Conservation (phyloP, 805 yeast species). For the Scheffersomyces spartinae region DNA sequence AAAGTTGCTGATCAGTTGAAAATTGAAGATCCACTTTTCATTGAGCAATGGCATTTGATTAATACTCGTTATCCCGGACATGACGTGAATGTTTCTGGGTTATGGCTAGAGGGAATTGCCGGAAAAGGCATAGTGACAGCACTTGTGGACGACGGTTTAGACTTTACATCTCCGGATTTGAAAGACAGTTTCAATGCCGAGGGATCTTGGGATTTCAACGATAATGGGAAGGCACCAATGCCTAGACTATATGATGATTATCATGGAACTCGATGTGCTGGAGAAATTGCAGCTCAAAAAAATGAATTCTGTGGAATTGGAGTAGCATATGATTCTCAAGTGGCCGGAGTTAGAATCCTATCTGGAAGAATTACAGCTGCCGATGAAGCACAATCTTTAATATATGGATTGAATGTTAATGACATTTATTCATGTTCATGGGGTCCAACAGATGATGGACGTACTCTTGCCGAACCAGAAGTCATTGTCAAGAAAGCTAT, state of each 20-base stretch:
- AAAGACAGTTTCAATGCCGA: constrained; percentile 52
- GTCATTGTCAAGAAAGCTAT: constrained; percentile 68
- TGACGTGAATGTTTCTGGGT: constrained; percentile 77
- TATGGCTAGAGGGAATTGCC: constrained; percentile 74
- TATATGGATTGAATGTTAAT: constrained; percentile 69
- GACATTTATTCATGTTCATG: constrained; percentile 96
- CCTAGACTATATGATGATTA: constrained; percentile 76
- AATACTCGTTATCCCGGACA: constrained; percentile 65
- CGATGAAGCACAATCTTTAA: constrained; percentile 85
- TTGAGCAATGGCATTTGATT: constrained; percentile 84
- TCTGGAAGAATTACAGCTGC: constrained; percentile 72
- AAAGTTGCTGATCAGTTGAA: constrained; percentile 40
- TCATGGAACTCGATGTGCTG: constrained; percentile 97
- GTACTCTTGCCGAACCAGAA: constrained; percentile 77
- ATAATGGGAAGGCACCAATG: constrained; percentile 59
- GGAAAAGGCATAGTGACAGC: constrained; percentile 82
- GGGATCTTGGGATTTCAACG: constrained; percentile 94
- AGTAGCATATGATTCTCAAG: constrained; percentile 80
- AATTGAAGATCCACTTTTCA: constrained; percentile 77
- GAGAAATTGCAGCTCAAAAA: constrained; percentile 86
- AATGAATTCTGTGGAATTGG: constrained; percentile 93
- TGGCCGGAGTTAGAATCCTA: constrained; percentile 82
- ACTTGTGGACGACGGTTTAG: constrained; percentile 89
- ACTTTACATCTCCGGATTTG: constrained; percentile 67
- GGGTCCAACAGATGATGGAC: constrained; percentile 97